A percentile compares a stretch with the other conserved stretches of the same genome.
These are phyloP conservation scores for Fraxinus paxiana DNA, from an alignment of 305 asterid species.

Conservation along the genomic window DNA sequence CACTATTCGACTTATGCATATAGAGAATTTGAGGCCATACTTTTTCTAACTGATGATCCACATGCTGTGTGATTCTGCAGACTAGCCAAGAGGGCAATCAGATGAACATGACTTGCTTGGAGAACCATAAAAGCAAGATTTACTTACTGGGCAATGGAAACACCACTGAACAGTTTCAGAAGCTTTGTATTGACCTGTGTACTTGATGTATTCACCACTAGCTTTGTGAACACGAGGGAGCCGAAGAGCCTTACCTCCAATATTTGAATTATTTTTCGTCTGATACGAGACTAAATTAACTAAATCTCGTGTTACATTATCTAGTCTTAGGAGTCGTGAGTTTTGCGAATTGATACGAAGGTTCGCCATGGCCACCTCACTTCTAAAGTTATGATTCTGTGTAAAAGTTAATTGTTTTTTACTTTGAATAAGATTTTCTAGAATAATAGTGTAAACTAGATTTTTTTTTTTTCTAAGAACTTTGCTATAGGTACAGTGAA, in stretches of 20 bases:
- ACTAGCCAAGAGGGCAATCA: constrained; percentile 42
- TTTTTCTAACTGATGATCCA: not conserved
- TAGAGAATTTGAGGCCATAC: not conserved
- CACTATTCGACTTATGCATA: not conserved
- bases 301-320: not conserved
- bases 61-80: constrained; percentile 30
- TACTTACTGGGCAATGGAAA: constrained; percentile 33
- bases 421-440: not conserved
- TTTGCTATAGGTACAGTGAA: too few relatives aligned
- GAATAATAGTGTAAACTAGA: not conserved
- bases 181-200: constrained; percentile 70
- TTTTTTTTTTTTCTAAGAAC: too few relatives aligned
- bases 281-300: not conserved
- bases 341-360: not conserved
- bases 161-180: constrained; percentile 39
- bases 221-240: not conserved
- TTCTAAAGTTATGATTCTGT: not conserved
- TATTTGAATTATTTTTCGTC: not conserved
- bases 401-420: not conserved
- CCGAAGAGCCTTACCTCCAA: not conserved
- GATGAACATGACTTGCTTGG: constrained; percentile 58
- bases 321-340: not conserved
- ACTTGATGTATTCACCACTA: constrained; percentile 20
- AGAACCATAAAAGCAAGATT: constrained; percentile 41
- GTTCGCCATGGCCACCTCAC: not conserved